Percentiles rank a stretch among this genome's conserved stretches.
These are phyloP conservation scores for Capniomyces stellatus DNA, from an alignment of 371 early-diverging fungal species.

Conservation along the genomic window DNA sequence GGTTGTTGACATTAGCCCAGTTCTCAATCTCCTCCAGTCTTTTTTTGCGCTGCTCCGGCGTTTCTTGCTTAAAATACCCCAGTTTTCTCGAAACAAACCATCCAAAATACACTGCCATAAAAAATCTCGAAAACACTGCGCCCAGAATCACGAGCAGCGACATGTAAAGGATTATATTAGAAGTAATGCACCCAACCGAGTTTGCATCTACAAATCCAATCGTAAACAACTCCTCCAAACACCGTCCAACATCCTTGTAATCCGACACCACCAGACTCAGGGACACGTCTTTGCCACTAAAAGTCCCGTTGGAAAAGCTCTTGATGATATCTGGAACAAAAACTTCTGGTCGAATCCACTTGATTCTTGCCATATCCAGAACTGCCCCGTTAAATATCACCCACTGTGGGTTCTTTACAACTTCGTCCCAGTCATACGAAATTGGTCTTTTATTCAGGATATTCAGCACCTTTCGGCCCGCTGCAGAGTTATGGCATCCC, in stretches of 20 bases:
- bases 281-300: conserved; percentile 40
- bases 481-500: conserved; percentile 34
- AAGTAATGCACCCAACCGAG: conserved; percentile 58
- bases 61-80: conserved; percentile 50
- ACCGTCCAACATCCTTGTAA: conserved; percentile 32
- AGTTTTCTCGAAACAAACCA: conserved; percentile 58
- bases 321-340: conserved; percentile 14
- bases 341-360: conserved; percentile 28
- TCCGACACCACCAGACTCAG: conserved; percentile 21
- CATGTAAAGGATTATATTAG: conserved; percentile 54
- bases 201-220: conserved; percentile 55
- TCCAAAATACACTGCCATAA: conserved; percentile 64
- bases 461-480: conserved; percentile 18
- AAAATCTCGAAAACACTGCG: conserved; percentile 60
- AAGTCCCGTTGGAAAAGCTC: conserved; percentile 18
- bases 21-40: conserved; percentile 34
- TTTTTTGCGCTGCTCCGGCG: conserved; percentile 32
- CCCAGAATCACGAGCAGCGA: conserved; percentile 60
- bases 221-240: conserved; percentile 45
- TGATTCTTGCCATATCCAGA: conserved; percentile 30
- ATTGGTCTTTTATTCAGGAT: conserved; percentile 29
- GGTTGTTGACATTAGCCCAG: conserved; percentile 46
- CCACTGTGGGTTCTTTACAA: conserved; percentile 17
- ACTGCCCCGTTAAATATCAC: conserved; percentile 64
- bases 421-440: conserved; percentile 56